A percentile compares a stretch with the other conserved stretches of the same genome.
phyloP scores from a whole-genome alignment of 2,329 filamentous ascomycete species.

The Conoideocrella luteorostrata region DNA sequence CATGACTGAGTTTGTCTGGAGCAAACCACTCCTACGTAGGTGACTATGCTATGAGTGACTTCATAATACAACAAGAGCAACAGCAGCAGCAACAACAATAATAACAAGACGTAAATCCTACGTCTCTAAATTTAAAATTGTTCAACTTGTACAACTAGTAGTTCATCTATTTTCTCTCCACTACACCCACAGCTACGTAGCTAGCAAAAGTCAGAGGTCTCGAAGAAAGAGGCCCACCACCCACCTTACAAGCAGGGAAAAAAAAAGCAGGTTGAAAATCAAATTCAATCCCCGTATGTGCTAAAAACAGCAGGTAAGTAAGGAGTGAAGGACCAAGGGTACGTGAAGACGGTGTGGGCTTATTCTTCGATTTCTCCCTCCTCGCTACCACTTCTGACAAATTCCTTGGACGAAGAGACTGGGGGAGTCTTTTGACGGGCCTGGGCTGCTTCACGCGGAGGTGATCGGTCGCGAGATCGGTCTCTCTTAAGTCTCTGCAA shows the following conservation, averaged over 20 bases:
- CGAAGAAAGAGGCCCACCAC: neutral
- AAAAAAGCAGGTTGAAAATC: neutral
- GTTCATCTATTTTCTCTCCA: no score
- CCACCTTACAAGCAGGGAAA: neutral
- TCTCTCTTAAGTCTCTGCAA: conserved; percentile 52
- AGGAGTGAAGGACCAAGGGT: neutral
- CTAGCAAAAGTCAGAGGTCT: conserved; percentile 3
- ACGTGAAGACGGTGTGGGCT: conserved; percentile 7
- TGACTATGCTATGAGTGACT: no score
- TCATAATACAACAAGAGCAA: no score
- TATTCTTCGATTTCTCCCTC: conserved; percentile 92
- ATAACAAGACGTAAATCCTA: no score
- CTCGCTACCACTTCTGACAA: conserved; percentile 69
- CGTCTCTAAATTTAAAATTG: no score
- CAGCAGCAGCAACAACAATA: no score
- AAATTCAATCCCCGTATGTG: conserved; percentile 1
- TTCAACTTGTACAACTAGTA: no score
- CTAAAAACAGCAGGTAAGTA: conserved; percentile 8
- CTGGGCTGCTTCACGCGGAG: conserved; percentile 48
- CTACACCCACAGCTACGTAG: conserved; percentile 7
- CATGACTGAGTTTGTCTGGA: no score
- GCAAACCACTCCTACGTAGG: no score
- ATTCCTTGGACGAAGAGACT: conserved; percentile 34
- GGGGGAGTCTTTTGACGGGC: conserved; percentile 53
- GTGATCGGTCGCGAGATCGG: conserved; percentile 53